Conservation (phyloP, 768 basidiomycete species). For the Xanthoconium stramineum region DNA sequence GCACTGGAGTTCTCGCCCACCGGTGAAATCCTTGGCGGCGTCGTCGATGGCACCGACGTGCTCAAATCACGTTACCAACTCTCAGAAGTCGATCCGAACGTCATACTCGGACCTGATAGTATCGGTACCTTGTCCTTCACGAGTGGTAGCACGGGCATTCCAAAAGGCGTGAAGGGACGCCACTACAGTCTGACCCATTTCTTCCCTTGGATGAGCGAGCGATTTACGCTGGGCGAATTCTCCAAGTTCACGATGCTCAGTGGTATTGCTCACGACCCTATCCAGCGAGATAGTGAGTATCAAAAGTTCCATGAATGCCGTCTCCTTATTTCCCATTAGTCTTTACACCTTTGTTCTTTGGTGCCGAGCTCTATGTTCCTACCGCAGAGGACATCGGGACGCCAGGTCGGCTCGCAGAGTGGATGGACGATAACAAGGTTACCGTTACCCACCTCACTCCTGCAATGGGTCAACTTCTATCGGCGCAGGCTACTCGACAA, state of each 20-base stretch:
- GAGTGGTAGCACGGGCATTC: conserved; percentile 95
- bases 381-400: conserved; percentile 97
- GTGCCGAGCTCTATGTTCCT: conserved; percentile 92
- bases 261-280: conserved; percentile 98
- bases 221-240: conserved; percentile 67
- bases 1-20: conserved; percentile 71
- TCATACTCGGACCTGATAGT: conserved; percentile 91
- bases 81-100: conserved; percentile 69
- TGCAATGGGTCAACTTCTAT: conserved; percentile 98
- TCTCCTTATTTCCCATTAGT: conserved; percentile 47
- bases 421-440: conserved; percentile 92
- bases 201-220: conserved; percentile 98
- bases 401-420: conserved; percentile 93
- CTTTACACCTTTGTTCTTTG: conserved; percentile 98
- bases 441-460: conserved; percentile 98
- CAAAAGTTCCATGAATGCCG: background rate
- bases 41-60: conserved; percentile 50
- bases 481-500: conserved; percentile 76
- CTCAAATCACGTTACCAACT: conserved; percentile 53
- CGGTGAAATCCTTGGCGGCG: conserved; percentile 67
- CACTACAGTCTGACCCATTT: conserved; percentile 98
- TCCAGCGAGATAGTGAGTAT: conserved; percentile 93
- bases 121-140: conserved; percentile 95
- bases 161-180: conserved; percentile 94
- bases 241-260: conserved; percentile 98